Evolutionary conservation across 495 filamentous ascomycete genomes (phyloP).

Genomic region (Oidiodendron maius): DNA sequence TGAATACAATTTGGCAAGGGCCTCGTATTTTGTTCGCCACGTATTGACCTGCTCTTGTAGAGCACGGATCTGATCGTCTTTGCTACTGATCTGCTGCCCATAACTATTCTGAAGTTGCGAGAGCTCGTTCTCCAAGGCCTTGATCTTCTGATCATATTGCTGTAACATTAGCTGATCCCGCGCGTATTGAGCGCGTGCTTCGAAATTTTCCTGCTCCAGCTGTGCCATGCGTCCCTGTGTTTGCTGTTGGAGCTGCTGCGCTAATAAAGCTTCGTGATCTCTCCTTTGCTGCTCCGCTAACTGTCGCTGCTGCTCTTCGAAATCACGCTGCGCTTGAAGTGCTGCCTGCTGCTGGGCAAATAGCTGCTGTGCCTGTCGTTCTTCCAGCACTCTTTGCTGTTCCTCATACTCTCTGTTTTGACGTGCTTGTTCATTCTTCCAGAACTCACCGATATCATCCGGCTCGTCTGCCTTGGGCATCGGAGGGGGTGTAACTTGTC

Average conservation of each 20-base stretch:
- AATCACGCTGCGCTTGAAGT: constrained; percentile 80
- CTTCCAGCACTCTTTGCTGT: constrained; percentile 80
- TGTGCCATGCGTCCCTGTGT: constrained; percentile 91
- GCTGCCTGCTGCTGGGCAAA: constrained; percentile 67
- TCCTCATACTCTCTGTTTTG: constrained; percentile 93
- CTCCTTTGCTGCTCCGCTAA: constrained; percentile 84
- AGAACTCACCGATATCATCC: constrained; percentile 95
- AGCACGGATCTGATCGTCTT: constrained; percentile 89
- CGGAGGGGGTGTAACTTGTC: constrained; percentile 60
- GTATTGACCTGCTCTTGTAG: constrained; percentile 94
- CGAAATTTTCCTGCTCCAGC: constrained; percentile 89
- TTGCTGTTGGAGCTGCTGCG: constrained; percentile 83
- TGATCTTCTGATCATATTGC: constrained; percentile 92
- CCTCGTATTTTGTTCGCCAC: constrained; percentile 95
- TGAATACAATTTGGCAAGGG: constrained; percentile 92
- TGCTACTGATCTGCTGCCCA: constrained; percentile 77
- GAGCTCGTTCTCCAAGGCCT: constrained; percentile 86
- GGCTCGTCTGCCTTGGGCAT: constrained; percentile 65
- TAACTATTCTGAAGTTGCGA: constrained; percentile 73
- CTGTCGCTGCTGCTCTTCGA: constrained; percentile 88
- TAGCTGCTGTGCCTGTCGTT: constrained; percentile 65
- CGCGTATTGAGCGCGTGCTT: constrained; percentile 91
- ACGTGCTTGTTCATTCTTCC: constrained; percentile 84
- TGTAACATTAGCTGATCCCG: constrained; percentile 94
- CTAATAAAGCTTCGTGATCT: constrained; percentile 82